phyloP scores from a whole-genome alignment of 108 stramenopile genomes.

The Cylindrotheca closterium region DNA sequence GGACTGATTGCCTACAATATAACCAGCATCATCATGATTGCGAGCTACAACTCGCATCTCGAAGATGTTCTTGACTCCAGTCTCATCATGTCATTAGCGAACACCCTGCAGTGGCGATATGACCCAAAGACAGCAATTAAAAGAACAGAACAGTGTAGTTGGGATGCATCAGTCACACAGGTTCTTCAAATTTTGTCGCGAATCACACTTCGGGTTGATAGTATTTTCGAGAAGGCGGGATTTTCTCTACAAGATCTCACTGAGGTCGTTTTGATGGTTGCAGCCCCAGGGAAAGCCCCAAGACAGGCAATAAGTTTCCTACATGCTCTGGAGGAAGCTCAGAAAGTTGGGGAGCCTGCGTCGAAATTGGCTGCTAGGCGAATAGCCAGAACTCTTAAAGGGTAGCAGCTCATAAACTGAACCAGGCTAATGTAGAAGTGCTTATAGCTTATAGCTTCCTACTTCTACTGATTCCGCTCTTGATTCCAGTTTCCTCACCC shows the following conservation, averaged over 20 bases:
- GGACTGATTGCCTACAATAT: conserved; percentile 55
- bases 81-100: conserved; percentile 25
- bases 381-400: too few relatives aligned
- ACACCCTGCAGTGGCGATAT: conserved; percentile 44
- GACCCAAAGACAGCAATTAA: conserved; percentile 42
- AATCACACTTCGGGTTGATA: conserved; percentile 13
- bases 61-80: conserved; percentile 18
- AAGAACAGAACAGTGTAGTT: conserved; percentile 34
- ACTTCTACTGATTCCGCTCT: conserved; percentile 78
- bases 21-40: conserved; percentile 41
- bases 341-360: conserved; percentile 11
- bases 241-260: conserved; percentile 11
- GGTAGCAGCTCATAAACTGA: too few relatives aligned
- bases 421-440: too few relatives aligned
- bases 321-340: conserved; percentile 22
- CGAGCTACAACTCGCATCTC: conserved; percentile 32
- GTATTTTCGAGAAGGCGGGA: conserved; percentile 5
- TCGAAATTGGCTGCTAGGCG: conserved; percentile 16
- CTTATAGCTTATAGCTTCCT: conserved; percentile 86
- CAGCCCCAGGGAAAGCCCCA: conserved; percentile 57
- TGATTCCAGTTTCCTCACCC: conserved; percentile 92
- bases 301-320: conserved; percentile 46
- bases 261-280: conserved; percentile 48
- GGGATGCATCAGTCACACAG: conserved; percentile 66
- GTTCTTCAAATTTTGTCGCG: conserved; percentile 47